These are phyloP conservation scores for Grosmannia huntii DNA, from an alignment of 2,329 filamentous ascomycete species.

Conservation along the genomic window DNA sequence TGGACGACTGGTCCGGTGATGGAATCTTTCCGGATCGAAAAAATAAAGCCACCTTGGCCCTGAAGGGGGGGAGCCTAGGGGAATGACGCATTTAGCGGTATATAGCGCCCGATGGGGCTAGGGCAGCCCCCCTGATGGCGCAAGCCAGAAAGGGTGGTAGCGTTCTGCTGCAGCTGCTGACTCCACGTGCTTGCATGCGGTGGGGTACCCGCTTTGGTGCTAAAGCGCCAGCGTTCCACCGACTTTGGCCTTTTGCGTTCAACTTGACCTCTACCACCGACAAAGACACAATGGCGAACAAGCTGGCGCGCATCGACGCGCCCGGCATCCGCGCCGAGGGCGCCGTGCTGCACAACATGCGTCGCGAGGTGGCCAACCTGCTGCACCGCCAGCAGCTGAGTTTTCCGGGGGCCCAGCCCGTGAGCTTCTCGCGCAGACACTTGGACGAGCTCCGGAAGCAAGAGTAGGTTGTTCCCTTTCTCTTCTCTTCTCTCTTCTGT, in stretches of 20 bases:
- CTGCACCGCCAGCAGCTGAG: slow-evolving; percentile 53
- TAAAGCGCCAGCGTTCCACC: background rate
- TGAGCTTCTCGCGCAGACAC: slow-evolving; percentile 77
- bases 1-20: too few species aligned
- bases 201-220: background rate
- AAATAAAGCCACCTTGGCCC: background rate
- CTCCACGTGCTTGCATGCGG: too few species aligned
- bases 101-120: background rate
- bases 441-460: slow-evolving; percentile 65
- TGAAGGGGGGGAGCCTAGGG: background rate
- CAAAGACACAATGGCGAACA: slow-evolving; percentile 5
- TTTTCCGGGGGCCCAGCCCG: slow-evolving; percentile 89
- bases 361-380: slow-evolving; percentile 59
- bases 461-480: slow-evolving; percentile 42
- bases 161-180: background rate
- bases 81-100: background rate
- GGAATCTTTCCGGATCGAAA: too few species aligned
- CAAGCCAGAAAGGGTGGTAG: background rate
- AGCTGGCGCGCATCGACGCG: slow-evolving; percentile 39
- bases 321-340: slow-evolving; percentile 54
- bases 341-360: slow-evolving; percentile 44
- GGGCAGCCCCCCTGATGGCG: background rate
- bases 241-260: background rate
- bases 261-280: background rate
- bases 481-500: background rate